A percentile compares a stretch with the other conserved stretches of the same genome.
Evolutionary conservation across 306 rosid species (phyloP).

Genomic region (Vigna unguiculata): DNA sequence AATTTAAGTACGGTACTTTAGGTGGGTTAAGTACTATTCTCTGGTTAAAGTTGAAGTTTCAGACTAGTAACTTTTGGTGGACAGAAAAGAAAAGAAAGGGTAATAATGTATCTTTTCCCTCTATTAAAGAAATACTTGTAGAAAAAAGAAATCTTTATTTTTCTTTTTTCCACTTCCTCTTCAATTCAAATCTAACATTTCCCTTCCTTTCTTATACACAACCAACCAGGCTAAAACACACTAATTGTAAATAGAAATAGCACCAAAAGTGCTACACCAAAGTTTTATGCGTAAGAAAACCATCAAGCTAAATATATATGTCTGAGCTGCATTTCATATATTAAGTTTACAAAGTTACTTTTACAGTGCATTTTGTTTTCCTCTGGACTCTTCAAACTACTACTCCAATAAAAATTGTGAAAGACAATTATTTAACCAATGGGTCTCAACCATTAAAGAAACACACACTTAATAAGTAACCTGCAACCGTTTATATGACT

Average conservation of each 20-base stretch:
- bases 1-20: not conserved
- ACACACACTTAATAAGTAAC: not conserved
- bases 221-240: too few relatives aligned
- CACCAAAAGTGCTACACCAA: not conserved
- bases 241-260: not conserved
- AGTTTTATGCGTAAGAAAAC: not conserved
- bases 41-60: not conserved
- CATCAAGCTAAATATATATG: not conserved
- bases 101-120: too few relatives aligned
- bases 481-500: constrained; percentile 20
- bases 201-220: too few relatives aligned
- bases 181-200: too few relatives aligned
- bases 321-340: not conserved
- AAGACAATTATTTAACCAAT: not conserved
- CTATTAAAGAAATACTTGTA: too few relatives aligned
- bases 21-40: not conserved
- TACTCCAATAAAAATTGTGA: not conserved
- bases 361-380: not conserved
- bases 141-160: too few relatives aligned
- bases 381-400: too few relatives aligned
- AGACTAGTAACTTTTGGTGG: not conserved
- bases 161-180: too few relatives aligned
- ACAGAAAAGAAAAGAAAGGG: too few relatives aligned
- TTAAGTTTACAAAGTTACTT: constrained; percentile 11
- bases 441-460: constrained; percentile 9